Evolutionary conservation across 2,329 filamentous ascomycete species (phyloP).

Genomic region (Epichloe uncinata): DNA sequence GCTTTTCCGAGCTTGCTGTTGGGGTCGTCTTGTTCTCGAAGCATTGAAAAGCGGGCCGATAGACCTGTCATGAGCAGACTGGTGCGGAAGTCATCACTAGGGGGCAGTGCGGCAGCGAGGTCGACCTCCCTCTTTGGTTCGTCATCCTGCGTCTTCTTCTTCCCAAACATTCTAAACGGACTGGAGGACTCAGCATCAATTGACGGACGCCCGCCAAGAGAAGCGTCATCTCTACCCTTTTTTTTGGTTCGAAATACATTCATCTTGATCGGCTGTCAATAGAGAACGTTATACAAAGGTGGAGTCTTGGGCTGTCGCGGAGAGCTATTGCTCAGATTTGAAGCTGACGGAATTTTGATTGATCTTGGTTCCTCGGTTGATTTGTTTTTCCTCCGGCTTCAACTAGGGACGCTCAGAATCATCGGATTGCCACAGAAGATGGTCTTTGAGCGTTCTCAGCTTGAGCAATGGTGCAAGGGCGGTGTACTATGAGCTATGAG

Average conservation of each 20-base stretch:
- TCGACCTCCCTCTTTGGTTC: constrained; percentile 57
- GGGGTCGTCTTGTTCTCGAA: constrained; percentile 88
- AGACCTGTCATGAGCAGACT: constrained; percentile 92
- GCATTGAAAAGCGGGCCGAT: constrained; percentile 92
- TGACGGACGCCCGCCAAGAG: constrained; percentile 32
- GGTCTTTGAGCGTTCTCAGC: background rate
- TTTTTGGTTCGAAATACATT: constrained; percentile 69
- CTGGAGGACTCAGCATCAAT: constrained; percentile 41
- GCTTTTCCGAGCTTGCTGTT: constrained; percentile 82
- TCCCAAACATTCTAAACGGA: constrained; percentile 42
- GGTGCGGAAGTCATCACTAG: constrained; percentile 82
- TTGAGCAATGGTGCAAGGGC: background rate
- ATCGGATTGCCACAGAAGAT: background rate
- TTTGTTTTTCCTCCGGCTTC: background rate
- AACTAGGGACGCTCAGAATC: background rate
- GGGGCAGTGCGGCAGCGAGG: constrained; percentile 62
- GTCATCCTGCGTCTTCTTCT: constrained; percentile 39
- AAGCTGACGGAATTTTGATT: background rate
- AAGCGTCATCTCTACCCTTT: constrained; percentile 47
- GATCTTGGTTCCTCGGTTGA: background rate
- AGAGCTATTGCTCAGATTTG: background rate
- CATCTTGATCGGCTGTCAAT: constrained; percentile 28
- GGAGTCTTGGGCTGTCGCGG: background rate
- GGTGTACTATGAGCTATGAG: background rate
- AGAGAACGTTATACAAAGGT: background rate